These are phyloP conservation scores for Zymoseptoria brevis DNA, from an alignment of 2,329 filamentous ascomycete species.

Conservation along the genomic window DNA sequence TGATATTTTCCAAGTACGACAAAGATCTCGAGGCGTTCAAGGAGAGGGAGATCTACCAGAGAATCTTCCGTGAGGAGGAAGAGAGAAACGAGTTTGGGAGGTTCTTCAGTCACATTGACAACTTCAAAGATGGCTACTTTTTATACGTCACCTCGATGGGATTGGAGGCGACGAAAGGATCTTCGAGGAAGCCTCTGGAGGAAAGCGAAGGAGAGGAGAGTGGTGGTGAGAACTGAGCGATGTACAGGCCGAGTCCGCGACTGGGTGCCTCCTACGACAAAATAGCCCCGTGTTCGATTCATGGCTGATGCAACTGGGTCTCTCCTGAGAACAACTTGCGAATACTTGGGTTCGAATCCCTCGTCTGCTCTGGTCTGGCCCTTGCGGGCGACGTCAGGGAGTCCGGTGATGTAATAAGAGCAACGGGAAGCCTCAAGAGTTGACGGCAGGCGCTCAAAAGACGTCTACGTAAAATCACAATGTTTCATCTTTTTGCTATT, in stretches of 20 bases:
- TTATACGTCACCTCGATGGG: conserved; percentile 44
- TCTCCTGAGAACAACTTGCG: neutral
- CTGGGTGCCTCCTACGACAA: too few relatives aligned
- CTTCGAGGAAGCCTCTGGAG: conserved; percentile 12
- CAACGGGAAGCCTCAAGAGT: too few relatives aligned
- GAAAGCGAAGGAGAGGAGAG: conserved; percentile 5
- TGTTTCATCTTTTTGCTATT: too few relatives aligned
- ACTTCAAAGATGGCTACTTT: conserved; percentile 43
- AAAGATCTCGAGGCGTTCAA: conserved; percentile 82
- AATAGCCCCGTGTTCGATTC: conserved; percentile 10
- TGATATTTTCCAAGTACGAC: conserved; percentile 73
- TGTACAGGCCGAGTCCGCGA: too few relatives aligned
- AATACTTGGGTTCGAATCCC: neutral
- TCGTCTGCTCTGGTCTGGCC: neutral
- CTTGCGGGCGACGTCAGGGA: neutral
- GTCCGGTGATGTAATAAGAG: too few relatives aligned
- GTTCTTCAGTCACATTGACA: conserved; percentile 46
- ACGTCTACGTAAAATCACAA: too few relatives aligned
- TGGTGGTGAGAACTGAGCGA: conserved; percentile 1
- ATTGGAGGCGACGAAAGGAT: conserved; percentile 35
- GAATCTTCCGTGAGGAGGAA: conserved; percentile 85
- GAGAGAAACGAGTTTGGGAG: conserved; percentile 60
- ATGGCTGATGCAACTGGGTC: conserved; percentile 6
- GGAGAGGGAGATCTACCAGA: conserved; percentile 80
- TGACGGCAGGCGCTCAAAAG: too few relatives aligned